A percentile compares a stretch with the other conserved stretches of the same genome.
phyloP scores from a whole-genome alignment of 2,329 filamentous ascomycete genomes.

The Colletotrichum graminicola region DNA sequence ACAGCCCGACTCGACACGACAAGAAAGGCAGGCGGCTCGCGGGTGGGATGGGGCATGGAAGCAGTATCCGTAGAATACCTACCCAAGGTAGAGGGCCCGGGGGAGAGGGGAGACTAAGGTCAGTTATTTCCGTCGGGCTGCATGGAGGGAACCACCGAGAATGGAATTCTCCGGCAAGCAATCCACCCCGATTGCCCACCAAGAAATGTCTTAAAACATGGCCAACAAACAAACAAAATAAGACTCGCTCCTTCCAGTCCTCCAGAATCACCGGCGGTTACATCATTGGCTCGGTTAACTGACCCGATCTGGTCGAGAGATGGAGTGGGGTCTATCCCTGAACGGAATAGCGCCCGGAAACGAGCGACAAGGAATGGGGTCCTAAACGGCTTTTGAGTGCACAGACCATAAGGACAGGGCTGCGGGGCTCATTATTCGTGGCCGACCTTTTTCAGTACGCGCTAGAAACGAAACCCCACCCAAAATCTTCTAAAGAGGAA shows the following conservation, averaged over 20 bases:
- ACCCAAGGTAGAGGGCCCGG: conserved; percentile 4
- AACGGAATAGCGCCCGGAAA: not conserved
- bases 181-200: not conserved
- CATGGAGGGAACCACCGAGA: not conserved
- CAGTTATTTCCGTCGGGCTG: conserved; percentile 16
- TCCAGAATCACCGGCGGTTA: not conserved
- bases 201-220: not conserved
- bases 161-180: conserved; percentile 11
- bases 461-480: too few relatives aligned
- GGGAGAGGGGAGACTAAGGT: not conserved
- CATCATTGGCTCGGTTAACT: conserved; percentile 36
- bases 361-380: not conserved
- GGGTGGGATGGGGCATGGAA: not conserved
- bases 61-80: not conserved
- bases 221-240: not conserved
- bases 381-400: conserved; percentile 4
- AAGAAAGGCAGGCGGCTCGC: not conserved
- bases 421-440: conserved; percentile 28
- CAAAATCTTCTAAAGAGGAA: not conserved
- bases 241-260: not conserved
- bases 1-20: not conserved
- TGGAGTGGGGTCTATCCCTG: not conserved
- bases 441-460: conserved; percentile 23
- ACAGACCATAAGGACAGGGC: not conserved
- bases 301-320: not conserved